phyloP scores from a whole-genome alignment of 2,329 filamentous ascomycete genomes.

The Talaromyces piceae region DNA sequence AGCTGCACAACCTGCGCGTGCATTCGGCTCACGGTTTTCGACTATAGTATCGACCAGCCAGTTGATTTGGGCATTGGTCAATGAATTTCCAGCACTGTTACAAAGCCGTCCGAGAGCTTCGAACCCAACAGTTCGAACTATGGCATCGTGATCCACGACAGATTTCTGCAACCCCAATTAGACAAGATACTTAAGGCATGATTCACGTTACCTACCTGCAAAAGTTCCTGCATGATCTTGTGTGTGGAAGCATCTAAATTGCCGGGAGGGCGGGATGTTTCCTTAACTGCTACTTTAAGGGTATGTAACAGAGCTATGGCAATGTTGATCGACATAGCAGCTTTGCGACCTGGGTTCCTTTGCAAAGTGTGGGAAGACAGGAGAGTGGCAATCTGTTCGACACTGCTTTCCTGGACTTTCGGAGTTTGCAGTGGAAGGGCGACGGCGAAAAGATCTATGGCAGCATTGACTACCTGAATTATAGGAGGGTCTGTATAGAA shows the following conservation, averaged over 20 bases:
- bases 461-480: constrained; percentile 90
- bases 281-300: constrained; percentile 75
- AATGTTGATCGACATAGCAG: constrained; percentile 86
- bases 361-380: constrained; percentile 72
- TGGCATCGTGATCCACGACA: constrained; percentile 74
- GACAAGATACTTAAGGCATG: not conserved
- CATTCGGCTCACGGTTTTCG: constrained; percentile 83
- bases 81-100: constrained; percentile 72
- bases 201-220: constrained; percentile 53
- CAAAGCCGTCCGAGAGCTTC: constrained; percentile 81
- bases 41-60: constrained; percentile 91
- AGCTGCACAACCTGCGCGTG: constrained; percentile 88
- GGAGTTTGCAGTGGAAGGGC: constrained; percentile 80
- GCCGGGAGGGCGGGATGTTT: constrained; percentile 65
- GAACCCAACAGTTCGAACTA: constrained; percentile 77
- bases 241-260: constrained; percentile 71
- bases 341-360: constrained; percentile 78
- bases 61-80: constrained; percentile 86
- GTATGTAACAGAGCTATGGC: constrained; percentile 72
- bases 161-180: constrained; percentile 47
- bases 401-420: constrained; percentile 89
- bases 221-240: constrained; percentile 58
- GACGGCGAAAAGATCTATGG: constrained; percentile 87
- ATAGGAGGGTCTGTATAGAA: constrained; percentile 67
- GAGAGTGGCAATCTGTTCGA: constrained; percentile 89